Base-by-base conservation (phyloP, 495 filamentous ascomycete species). In the Trichoderma gamsii region DNA sequence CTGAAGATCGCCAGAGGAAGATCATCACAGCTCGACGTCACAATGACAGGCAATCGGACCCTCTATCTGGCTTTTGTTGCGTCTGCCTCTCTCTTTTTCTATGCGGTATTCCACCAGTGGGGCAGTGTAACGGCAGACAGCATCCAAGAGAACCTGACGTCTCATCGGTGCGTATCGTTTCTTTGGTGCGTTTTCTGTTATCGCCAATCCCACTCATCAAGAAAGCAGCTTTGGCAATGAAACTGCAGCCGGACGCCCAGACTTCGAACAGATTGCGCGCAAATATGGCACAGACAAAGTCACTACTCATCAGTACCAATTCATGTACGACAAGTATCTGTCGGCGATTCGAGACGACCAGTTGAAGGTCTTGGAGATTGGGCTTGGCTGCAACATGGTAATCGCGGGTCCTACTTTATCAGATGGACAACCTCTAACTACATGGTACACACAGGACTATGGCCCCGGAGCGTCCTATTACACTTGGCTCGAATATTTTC, bases 331-430 rank as follows among this genome's bases (percentile, higher is more conserved):
- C 23, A 61, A 61, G 13, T 61, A 61, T 15, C 25, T 61, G 11
- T 61, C 56, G 9, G 25, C 11, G 3, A 27, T 61, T 16, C 56
- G 56, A 32, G 27, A 29, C 11, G 56, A 61, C 4, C 16, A 35
- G 56, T 15, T 61, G 11, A 61, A 61, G 16, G 56, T 61, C 56
- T 18, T 61, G 25, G 56, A 61, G 25, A 61, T 61, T 7, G 56
- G 56, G n/a, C 56, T 61, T 21, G 56, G 56, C 56, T 61, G 56
- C 27, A 61, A 61, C 56, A 61, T 61, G 56, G 56, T 61, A 32
- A 61, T 13, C 27, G 27, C 6, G 16, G 2, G 27, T 6, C 27
- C n/a, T 15, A 3, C 25, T 15, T 5, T 18, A 32, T 21, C 25
- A 29, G 4, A 15, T 61, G 12, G 27, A 32, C 11, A 13, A 15